These are phyloP conservation scores for Chalara sp. DNA, from an alignment of 2,329 filamentous ascomycete genomes.

Conservation along the genomic window DNA sequence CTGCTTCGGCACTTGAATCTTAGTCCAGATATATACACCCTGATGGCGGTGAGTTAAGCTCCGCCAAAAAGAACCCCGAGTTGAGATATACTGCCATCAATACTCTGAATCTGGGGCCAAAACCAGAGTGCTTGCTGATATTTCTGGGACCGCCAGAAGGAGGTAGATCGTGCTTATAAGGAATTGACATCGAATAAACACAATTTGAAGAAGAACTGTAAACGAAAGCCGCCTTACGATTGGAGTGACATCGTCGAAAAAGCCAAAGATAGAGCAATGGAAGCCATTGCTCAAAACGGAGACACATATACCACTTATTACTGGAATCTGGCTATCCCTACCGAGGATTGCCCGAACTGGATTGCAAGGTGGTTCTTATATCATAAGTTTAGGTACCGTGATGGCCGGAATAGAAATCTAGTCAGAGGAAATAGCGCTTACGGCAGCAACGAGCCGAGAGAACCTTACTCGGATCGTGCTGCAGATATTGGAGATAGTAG, in stretches of 20 bases:
- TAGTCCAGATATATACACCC: constrained; percentile 17
- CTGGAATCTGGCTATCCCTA: constrained; percentile 20
- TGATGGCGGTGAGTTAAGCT: constrained; percentile 25
- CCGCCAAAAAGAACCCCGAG: background rate
- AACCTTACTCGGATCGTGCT: no score
- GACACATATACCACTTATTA: constrained; percentile 20
- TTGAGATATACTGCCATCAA: no score
- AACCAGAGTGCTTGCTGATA: constrained; percentile 17
- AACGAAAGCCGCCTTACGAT: constrained; percentile 24
- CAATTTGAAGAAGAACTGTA: constrained; percentile 25
- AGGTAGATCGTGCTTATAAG: constrained; percentile 24
- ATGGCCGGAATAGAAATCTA: constrained; percentile 24
- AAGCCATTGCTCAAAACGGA: constrained; percentile 15
- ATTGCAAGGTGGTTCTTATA: constrained; percentile 28
- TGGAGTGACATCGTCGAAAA: constrained; percentile 27
- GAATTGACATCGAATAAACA: constrained; percentile 22
- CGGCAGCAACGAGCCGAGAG: no score
- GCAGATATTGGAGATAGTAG: no score
- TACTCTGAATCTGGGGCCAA: background rate
- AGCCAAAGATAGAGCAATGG: constrained; percentile 26
- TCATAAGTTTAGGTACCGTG: constrained; percentile 28
- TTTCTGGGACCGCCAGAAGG: constrained; percentile 18
- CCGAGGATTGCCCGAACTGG: constrained; percentile 23
- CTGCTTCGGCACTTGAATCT: constrained; percentile 23
- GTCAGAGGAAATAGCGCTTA: background rate